These are phyloP conservation scores for Tolypocladium inflatum DNA, from an alignment of 2,329 filamentous ascomycete species.

Conservation along the genomic window DNA sequence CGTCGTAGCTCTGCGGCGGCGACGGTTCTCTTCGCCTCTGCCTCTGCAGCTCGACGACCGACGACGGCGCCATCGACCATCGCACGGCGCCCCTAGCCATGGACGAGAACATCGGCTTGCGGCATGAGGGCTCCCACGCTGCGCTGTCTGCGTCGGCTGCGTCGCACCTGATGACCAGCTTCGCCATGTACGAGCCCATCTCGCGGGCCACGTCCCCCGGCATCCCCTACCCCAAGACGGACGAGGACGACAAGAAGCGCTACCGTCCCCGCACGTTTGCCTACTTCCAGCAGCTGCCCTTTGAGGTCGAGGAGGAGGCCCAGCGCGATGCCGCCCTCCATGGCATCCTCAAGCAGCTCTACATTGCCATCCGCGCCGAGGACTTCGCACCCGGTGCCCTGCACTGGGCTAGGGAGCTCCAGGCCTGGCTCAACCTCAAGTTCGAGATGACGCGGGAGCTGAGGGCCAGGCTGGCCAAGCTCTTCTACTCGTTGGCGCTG, in stretches of 20 bases:
- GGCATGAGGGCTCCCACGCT: conserved; percentile 18
- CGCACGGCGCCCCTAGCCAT: conserved; percentile 12
- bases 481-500: conserved; percentile 90
- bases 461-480: conserved; percentile 71
- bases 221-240: conserved; percentile 39
- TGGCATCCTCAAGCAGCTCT: conserved; percentile 88
- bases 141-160: conserved; percentile 21
- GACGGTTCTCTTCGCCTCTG: neutral
- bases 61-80: neutral
- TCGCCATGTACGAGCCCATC: conserved; percentile 53
- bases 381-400: conserved; percentile 90
- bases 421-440: conserved; percentile 92
- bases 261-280: conserved; percentile 86
- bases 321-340: conserved; percentile 71
- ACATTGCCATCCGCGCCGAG: conserved; percentile 81
- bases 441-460: conserved; percentile 88
- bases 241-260: conserved; percentile 48
- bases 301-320: conserved; percentile 70
- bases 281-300: conserved; percentile 86
- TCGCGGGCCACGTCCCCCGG: conserved; percentile 84
- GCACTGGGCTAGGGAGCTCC: conserved; percentile 94
- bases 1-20: neutral
- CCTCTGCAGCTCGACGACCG: neutral
- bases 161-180: conserved; percentile 23
- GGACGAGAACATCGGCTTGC: conserved; percentile 29